These are phyloP conservation scores for Pelargonium australe DNA, from an alignment of 441 rosid genomes.

Conservation along the genomic window DNA sequence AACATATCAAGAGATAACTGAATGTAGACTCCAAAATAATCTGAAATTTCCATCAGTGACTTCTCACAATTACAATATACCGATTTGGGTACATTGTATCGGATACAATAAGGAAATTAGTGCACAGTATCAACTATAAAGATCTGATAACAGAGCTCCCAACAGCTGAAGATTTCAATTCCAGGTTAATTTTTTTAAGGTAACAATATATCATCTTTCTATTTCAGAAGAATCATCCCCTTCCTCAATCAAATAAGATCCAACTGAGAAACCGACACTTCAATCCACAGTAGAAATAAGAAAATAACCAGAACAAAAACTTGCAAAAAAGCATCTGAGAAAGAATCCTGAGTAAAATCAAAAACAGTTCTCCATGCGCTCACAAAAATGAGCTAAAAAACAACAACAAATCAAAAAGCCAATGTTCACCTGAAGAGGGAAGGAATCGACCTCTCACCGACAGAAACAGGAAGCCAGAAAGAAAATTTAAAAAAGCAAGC, in stretches of 20 bases:
- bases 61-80: slow-evolving; percentile 1
- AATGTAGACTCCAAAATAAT: not conserved
- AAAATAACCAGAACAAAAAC: not conserved
- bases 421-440: slow-evolving; percentile 14
- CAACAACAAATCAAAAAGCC: no score
- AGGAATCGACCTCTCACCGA: slow-evolving; percentile 27
- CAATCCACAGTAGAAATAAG: not conserved
- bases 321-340: slow-evolving; percentile 2
- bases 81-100: not conserved
- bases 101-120: not conserved
- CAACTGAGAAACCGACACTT: not conserved
- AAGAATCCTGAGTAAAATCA: not conserved
- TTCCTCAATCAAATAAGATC: slow-evolving; percentile 3
- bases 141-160: not conserved
- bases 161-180: not conserved
- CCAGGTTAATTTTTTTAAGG: not conserved
- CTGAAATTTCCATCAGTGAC: slow-evolving; percentile 2
- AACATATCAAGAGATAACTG: not conserved
- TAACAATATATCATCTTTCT: not conserved
- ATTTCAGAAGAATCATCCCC: no score
- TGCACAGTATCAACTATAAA: not conserved
- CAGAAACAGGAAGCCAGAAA: slow-evolving; percentile 19
- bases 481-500: not conserved
- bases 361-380: not conserved
- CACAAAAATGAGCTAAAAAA: not conserved